Base-by-base conservation (phyloP, 2,329 filamentous ascomycete species). In the Coniochaeta sp. region DNA sequence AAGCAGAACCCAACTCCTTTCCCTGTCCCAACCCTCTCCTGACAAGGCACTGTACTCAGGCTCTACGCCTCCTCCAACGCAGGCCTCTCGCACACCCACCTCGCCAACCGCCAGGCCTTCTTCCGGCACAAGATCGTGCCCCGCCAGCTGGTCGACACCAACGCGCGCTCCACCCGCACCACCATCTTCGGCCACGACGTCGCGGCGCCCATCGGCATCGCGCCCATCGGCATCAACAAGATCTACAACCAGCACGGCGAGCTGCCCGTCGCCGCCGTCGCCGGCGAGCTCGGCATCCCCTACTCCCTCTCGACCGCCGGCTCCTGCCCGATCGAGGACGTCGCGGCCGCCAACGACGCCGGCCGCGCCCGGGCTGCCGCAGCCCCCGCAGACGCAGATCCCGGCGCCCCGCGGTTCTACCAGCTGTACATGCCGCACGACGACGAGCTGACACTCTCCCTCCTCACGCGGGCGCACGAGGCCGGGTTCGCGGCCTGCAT, bases 381-480 rank as follows among this genome's bases (percentile, higher is more conserved):
- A 6, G 22, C 12, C 14, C 17, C 3, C 16, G 38, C 17, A 16
- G 2, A 47, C n/a, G n/a, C n/a, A 42, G 14, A 9, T 40, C 16
- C 42, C 57, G 2, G 17, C 3, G 54, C 30, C 7, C 75, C 80
- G 1, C 74, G 85, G 0, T 87, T 85, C 69, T 88, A 81, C 71
- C 85, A 88, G 69, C 74, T 88, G 1, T 88, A 88, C 69, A 81
- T 83, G 79, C 82, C 82, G 1, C 83, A 86, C 59, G 83, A 88
- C 63, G 83, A 87, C 61, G 81, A 82, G 60, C 68, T 87, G 26
- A 83, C 83, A 0, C 58, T 83, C 3, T 83, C 78, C 2, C 55
- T 57, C 4, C 38, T 57, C 26, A 44, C 34, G 22, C 55, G 55
- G 10, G 55, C 55, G 3, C 55, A 57, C 55, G 55, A 40, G 55